Conservation (phyloP, 352 stramenopile genomes). For the Aphanomyces astaci region DNA sequence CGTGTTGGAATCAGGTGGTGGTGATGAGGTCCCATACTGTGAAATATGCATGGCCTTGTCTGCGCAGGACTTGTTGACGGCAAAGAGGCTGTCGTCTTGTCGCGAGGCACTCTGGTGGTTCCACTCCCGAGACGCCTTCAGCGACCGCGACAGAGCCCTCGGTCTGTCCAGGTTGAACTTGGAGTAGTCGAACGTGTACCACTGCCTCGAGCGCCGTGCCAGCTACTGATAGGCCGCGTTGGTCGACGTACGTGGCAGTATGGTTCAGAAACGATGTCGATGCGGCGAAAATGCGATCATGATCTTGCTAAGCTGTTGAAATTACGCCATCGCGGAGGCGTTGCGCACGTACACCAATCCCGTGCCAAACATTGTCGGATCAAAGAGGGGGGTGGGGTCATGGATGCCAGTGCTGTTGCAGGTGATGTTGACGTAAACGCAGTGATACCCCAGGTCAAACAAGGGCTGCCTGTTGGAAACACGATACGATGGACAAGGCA, state of each 20-base stretch:
- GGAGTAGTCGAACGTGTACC: constrained; percentile 16
- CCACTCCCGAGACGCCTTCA: constrained; percentile 40
- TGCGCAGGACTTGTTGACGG: constrained; percentile 48
- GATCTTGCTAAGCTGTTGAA: not conserved
- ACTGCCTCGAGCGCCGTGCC: not conserved
- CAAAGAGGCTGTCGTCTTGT: constrained; percentile 57
- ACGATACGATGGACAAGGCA: not conserved
- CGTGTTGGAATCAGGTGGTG: constrained; percentile 43
- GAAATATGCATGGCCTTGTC: constrained; percentile 41
- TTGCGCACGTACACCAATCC: not conserved
- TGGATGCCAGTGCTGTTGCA: not conserved
- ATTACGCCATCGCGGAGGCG: not conserved
- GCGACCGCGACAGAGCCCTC: constrained; percentile 23
- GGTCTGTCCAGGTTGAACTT: constrained; percentile 11
- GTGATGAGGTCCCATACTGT: constrained; percentile 66
- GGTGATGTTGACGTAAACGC: not conserved
- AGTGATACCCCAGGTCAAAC: not conserved
- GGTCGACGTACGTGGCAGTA: not conserved
- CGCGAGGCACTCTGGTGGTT: constrained; percentile 39
- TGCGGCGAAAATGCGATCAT: constrained; percentile 34
- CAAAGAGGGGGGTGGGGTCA: not conserved
- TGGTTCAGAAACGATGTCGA: not conserved
- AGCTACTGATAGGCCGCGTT: not conserved
- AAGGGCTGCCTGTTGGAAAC: not conserved
- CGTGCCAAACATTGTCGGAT: not conserved